These are phyloP conservation scores for Jamesozyma gamospora DNA, from an alignment of 805 yeast genomes.

Conservation along the genomic window DNA sequence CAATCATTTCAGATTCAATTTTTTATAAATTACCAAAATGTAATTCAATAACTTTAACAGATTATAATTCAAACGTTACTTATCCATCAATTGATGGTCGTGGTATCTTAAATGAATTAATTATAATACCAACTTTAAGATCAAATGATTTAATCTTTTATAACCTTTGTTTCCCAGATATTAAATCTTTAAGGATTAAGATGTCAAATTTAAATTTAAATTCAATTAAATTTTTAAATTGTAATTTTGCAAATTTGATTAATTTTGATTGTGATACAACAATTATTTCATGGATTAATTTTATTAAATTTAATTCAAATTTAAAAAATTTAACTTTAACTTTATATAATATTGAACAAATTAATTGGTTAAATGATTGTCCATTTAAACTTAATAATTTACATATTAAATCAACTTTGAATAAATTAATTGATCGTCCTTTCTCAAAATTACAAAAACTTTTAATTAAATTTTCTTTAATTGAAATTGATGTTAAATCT, in stretches of 20 bases:
- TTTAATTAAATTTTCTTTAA: neutral
- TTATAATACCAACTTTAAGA: slow-evolving; percentile 12
- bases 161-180: slow-evolving; percentile 12
- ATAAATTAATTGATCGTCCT: neutral
- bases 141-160: slow-evolving; percentile 11
- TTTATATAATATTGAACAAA: slow-evolving; percentile 11
- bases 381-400: slow-evolving; percentile 8
- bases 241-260: slow-evolving; percentile 12
- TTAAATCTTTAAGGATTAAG: neutral
- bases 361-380: slow-evolving; percentile 14
- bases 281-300: slow-evolving; percentile 17
- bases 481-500: slow-evolving; percentile 7
- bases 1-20: slow-evolving; percentile 4
- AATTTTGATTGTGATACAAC: slow-evolving; percentile 9
- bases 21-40: slow-evolving; percentile 16
- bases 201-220: slow-evolving; percentile 5
- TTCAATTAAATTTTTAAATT: slow-evolving; percentile 8
- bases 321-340: slow-evolving; percentile 7
- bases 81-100: slow-evolving; percentile 18
- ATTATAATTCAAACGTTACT: slow-evolving; percentile 10
- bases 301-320: slow-evolving; percentile 4
- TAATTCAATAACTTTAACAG: slow-evolving; percentile 13
- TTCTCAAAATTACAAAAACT: neutral
- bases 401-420: slow-evolving; percentile 1
- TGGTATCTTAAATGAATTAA: slow-evolving; percentile 7